These are phyloP conservation scores for Wickerhamomyces sp. DNA, from an alignment of 1,139 yeast genomes.

Conservation along the genomic window DNA sequence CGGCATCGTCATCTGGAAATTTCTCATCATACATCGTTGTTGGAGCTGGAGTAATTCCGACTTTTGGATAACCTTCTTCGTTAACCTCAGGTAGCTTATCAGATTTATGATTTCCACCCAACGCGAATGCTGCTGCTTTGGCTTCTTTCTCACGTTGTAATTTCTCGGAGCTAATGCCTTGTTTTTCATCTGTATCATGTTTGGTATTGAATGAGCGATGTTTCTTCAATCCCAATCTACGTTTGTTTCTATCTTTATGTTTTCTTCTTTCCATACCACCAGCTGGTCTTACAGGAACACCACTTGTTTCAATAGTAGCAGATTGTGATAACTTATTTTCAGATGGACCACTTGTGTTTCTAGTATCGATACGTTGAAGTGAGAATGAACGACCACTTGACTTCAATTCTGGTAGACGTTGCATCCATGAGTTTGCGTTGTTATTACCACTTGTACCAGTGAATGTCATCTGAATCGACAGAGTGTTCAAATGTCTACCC, in stretches of 20 bases:
- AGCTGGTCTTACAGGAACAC: conserved; percentile 68
- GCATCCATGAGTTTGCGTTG: conserved; percentile 69
- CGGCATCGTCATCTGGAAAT: conserved; percentile 10
- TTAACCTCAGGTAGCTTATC: conserved; percentile 9
- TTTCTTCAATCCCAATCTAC: conserved; percentile 22
- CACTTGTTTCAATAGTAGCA: conserved; percentile 53
- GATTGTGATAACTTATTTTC: conserved; percentile 15
- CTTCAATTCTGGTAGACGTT: conserved; percentile 78
- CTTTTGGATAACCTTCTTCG: conserved; percentile 15
- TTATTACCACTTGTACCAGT: conserved; percentile 58
- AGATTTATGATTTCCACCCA: conserved; percentile 13
- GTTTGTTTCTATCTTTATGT: conserved; percentile 34
- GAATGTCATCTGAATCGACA: conserved; percentile 90
- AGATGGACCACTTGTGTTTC: conserved; percentile 28
- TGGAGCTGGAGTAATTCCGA: conserved; percentile 20
- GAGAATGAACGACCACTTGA: conserved; percentile 71
- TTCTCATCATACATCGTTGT: conserved; percentile 16
- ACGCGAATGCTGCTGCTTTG: conserved; percentile 35
- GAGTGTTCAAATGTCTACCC: conserved; percentile 84
- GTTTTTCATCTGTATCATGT: conserved; percentile 25
- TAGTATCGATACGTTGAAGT: conserved; percentile 73
- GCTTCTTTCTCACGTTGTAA: conserved; percentile 35
- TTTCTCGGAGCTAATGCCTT: conserved; percentile 23
- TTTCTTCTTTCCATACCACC: conserved; percentile 66
- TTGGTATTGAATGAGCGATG: conserved; percentile 21